Conservation (phyloP, 805 yeast genomes). For the Candida stauntonica region DNA sequence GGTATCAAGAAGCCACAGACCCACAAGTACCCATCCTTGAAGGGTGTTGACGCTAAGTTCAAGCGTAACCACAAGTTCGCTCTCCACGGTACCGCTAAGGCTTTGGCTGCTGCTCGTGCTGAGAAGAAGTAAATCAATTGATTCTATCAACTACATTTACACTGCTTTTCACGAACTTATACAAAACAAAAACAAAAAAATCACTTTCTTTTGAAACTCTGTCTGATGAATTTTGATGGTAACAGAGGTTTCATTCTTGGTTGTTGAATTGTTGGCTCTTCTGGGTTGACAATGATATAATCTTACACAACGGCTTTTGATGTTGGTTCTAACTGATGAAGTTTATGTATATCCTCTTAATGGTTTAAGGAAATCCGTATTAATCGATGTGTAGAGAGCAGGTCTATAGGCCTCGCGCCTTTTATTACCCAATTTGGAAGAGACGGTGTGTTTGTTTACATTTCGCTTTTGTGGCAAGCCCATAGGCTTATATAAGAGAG, state of each 20-base stretch:
- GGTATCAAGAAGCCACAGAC: constrained; percentile 99
- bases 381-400: too few species aligned
- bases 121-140: constrained; percentile 33
- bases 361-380: constrained; percentile 17
- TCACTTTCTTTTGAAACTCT: constrained; percentile 4
- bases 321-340: constrained; percentile 14
- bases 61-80: constrained; percentile 99
- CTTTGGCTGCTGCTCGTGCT: constrained; percentile 79
- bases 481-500: too few species aligned
- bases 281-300: neutral
- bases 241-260: constrained; percentile 6
- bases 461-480: too few species aligned
- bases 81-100: constrained; percentile 95
- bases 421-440: too few species aligned
- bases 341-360: constrained; percentile 26
- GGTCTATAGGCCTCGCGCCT: too few species aligned
- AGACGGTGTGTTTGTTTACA: too few species aligned
- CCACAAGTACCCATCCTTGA: constrained; percentile 95
- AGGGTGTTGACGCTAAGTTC: constrained; percentile 99
- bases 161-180: neutral
- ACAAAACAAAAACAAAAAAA: constrained; percentile 1
- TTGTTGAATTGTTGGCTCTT: neutral
- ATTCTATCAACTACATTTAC: too few species aligned
- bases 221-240: constrained; percentile 5
- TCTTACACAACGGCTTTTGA: constrained; percentile 10